phyloP scores from a whole-genome alignment of 805 yeast species.

The Schwanniomyces sp. region DNA sequence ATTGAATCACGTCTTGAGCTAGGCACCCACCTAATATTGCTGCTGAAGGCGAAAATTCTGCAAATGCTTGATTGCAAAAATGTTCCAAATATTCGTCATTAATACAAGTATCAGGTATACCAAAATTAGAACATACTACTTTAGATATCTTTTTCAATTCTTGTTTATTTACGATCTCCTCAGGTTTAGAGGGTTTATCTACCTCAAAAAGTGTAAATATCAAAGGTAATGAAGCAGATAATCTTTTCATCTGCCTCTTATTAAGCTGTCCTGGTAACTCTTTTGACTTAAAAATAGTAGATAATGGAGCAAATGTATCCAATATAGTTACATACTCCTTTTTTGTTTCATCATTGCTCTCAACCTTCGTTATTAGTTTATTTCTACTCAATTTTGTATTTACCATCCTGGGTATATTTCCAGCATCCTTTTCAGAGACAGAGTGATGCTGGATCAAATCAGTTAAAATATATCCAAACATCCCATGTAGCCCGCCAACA shows the following conservation, averaged over 20 bases:
- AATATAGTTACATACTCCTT: constrained; percentile 42
- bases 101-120: constrained; percentile 44
- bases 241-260: constrained; percentile 45
- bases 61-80: constrained; percentile 47
- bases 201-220: constrained; percentile 58
- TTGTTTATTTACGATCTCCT: constrained; percentile 21
- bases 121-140: constrained; percentile 29
- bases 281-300: constrained; percentile 31
- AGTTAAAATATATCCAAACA: constrained; percentile 77
- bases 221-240: constrained; percentile 59
- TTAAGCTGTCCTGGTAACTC: constrained; percentile 42
- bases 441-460: constrained; percentile 72
- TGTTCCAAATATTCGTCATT: constrained; percentile 41
- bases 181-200: constrained; percentile 21
- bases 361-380: constrained; percentile 32
- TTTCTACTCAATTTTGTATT: constrained; percentile 53
- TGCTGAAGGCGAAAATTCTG: constrained; percentile 80
- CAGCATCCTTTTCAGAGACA: constrained; percentile 50
- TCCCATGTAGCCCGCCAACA: constrained; percentile 68
- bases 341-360: constrained; percentile 32
- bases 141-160: constrained; percentile 27
- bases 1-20: constrained; percentile 88
- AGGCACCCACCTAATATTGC: constrained; percentile 88
- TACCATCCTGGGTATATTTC: constrained; percentile 38
- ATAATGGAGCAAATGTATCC: constrained; percentile 38